Evolutionary conservation across 306 rosid species (phyloP), one percentile per base, ranked within the genome.

Genomic region (Prunus padus): DNA sequence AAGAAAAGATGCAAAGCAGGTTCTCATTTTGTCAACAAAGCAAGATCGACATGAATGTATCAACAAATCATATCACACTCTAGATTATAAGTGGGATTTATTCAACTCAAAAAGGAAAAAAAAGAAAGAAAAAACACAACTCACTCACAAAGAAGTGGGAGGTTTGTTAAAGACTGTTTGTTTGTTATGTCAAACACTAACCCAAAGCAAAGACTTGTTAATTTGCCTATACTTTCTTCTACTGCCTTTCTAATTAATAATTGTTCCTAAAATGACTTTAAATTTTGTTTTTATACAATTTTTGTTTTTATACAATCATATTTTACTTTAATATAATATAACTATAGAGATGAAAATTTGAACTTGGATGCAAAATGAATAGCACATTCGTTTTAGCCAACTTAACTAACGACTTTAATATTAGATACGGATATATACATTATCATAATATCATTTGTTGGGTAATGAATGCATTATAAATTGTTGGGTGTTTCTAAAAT

Each of bases 291-390:
- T 54, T 1, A 8, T 54, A 22, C 25, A n/a, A 54, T 37, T 54
- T 54, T 54, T 54, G 14, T 54, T 54, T 54, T 54, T 1, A 8
- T 54, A 22, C 25, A n/a, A 54, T 37, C 0, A 37, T 37, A 7
- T 37, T 7, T 1, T 37, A 37, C 9, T 1, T 37, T 0, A 6
- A 37, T 37, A 0, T 37, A 37, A 6, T 37, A 0, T 7, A 37
- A 37, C 0, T 37, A 7, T 0, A 37, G 10, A 37, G 0, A 37
- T 0, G 9, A 7, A 0, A 37, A 37, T 37, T 37, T 7, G 0
- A 37, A 37, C 42, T 6, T 2, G 0, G 0, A 0, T 0, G 0
- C 2, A 37, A 37, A 37, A 7, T 37, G 0, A 1, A 7, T 2
- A 0, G 2, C 10, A 37, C 42, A 7, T 37, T 7, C 2, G 8